Base-by-base conservation (phyloP, 345 rosid genomes). In the Laguncularia racemosa region DNA sequence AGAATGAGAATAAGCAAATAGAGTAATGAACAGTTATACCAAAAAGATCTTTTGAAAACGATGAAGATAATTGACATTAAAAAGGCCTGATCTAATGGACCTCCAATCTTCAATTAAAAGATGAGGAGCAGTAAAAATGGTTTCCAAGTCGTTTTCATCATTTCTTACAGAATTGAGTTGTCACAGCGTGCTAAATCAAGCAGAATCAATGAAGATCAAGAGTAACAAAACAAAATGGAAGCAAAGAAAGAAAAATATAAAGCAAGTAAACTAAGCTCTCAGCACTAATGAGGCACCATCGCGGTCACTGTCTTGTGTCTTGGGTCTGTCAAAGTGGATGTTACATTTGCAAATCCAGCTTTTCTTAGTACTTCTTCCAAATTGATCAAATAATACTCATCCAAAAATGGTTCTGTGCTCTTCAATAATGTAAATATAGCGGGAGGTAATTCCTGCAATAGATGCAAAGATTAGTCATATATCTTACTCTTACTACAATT, bases 381-480 rank as follows among this genome's bases (percentile, higher is more conserved):
- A 65, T 81, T 78, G 53, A 83, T 71, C 17, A 72, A 74, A 59
- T 57, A 76, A 62, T 76, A 81, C 56, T 81, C 86, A 12, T 84
- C 77, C 9, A 84, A 51, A 64, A 62, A 79, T 52, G 90, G 90
- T 38, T 84, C 84, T 0, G 90, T 81, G 67, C 84, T 84, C 80
- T 75, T 81, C 73, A 81, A 19, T 52, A 78, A 61, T 18, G 83
- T 77, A 56, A 84, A 77, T 62, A 81, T 73, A 38, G 75, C 84
- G 2, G 86, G 84, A 49, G 90, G 65, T 58, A 84, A 40, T 55
- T 77, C 82, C 86, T 84, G 60, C 20, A 44, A 50, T 10, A 40
- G 40, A 20, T 16, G 11, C 33, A 46, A 50, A 19, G 14, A 7
- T 5, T 7, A 45, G 20, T 26, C 8, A 26, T 44, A 52, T 23